Conservation (phyloP, 208 protist genomes). For the Baffinella frigidus region DNA sequence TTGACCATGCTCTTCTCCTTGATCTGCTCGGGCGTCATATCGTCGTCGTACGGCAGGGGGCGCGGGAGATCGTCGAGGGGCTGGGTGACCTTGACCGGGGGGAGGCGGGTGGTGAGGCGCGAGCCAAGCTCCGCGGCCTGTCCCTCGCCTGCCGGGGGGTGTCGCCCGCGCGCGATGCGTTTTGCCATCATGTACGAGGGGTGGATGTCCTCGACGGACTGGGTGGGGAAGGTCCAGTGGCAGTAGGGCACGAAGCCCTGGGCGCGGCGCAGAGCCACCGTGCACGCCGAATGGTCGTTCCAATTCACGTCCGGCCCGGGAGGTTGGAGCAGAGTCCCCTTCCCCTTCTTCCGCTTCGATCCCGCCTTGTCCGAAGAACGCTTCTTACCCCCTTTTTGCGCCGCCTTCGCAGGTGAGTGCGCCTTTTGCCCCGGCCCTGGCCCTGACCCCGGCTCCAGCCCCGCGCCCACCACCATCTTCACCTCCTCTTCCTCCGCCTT, state of each 20-base stretch:
- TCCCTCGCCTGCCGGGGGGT: not conserved
- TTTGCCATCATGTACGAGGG: slow-evolving; percentile 49
- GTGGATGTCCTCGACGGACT: slow-evolving; percentile 32
- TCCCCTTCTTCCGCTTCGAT: too few relatives aligned
- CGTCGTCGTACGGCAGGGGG: too few relatives aligned
- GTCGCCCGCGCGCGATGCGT: not conserved
- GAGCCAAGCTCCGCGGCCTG: too few relatives aligned
- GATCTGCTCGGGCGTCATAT: not conserved
- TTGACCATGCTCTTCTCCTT: slow-evolving; percentile 44
- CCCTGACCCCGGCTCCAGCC: not conserved
- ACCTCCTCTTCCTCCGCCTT: too few relatives aligned
- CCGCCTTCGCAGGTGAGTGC: too few relatives aligned
- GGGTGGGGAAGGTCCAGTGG: slow-evolving; percentile 51
- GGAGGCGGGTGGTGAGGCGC: not conserved
- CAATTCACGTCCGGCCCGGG: slow-evolving; percentile 43
- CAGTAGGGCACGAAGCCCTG: slow-evolving; percentile 24
- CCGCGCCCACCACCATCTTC: not conserved
- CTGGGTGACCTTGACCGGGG: not conserved
- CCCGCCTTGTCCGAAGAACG: too few relatives aligned
- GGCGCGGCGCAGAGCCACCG: not conserved
- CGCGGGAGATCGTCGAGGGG: not conserved
- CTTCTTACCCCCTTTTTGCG: too few relatives aligned
- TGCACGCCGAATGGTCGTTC: not conserved
- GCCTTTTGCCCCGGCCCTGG: not conserved
- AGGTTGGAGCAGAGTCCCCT: too few relatives aligned